These are phyloP conservation scores for Otatea glauca DNA, from an alignment of 176 grass and related monocot genomes.

Conservation along the genomic window DNA sequence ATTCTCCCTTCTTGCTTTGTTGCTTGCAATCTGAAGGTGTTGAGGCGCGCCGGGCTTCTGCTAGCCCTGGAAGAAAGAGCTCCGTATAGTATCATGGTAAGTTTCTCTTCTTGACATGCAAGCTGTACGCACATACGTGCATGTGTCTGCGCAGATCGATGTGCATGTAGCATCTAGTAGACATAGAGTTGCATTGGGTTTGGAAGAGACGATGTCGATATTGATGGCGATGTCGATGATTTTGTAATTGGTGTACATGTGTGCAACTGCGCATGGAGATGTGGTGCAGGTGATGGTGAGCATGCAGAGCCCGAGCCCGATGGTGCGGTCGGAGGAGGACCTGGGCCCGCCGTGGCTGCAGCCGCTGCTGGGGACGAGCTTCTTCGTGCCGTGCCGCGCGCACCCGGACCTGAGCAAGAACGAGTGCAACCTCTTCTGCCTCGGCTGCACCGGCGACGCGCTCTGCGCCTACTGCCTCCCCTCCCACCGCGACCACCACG, in stretches of 20 bases:
- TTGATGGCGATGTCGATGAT: neutral
- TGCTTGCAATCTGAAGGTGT: neutral
- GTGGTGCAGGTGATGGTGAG: conserved; percentile 66
- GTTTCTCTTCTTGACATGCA: neutral
- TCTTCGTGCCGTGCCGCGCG: conserved; percentile 58
- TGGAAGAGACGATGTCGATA: neutral
- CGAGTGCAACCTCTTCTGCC: conserved; percentile 84
- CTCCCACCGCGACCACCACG: conserved; percentile 59
- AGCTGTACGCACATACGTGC: neutral
- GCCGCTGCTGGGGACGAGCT: conserved; percentile 66
- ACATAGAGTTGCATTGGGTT: conserved; percentile 40
- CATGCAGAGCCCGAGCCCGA: conserved; percentile 47
- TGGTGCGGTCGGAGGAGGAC: conserved; percentile 63
- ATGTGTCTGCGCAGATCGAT: neutral
- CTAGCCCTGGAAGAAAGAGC: conserved; percentile 17
- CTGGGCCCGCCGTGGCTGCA: conserved; percentile 68
- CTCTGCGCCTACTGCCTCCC: conserved; percentile 68
- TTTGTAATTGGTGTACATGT: neutral
- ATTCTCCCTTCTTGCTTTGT: neutral
- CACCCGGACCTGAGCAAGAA: conserved; percentile 75
- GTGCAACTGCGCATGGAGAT: conserved; percentile 7
- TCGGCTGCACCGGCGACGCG: conserved; percentile 56
- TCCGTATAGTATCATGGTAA: conserved; percentile 40
- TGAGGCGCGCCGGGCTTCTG: neutral
- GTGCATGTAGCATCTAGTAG: neutral